These are phyloP conservation scores for Dipodascus geniculatus DNA, from an alignment of 805 yeast species.

Conservation along the genomic window DNA sequence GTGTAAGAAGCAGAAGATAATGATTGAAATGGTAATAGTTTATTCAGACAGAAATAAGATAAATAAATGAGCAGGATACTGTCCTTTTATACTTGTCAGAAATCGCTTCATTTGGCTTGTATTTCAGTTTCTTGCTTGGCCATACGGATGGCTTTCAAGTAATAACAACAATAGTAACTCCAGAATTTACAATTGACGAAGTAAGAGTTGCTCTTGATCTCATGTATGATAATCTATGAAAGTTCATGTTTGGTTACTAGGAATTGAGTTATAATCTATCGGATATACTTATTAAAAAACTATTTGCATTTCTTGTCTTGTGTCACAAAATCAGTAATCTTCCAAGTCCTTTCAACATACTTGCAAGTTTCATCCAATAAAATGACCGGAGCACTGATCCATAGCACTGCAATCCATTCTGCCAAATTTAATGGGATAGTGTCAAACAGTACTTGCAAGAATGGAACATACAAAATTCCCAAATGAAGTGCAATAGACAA, in stretches of 20 bases:
- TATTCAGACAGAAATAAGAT: neutral
- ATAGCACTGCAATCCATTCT: constrained; percentile 29
- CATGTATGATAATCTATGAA: too few relatives aligned
- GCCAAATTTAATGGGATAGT: constrained; percentile 24
- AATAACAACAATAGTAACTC: too few relatives aligned
- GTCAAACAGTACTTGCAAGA: constrained; percentile 24
- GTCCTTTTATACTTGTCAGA: neutral
- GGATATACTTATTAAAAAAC: too few relatives aligned
- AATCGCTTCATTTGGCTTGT: neutral
- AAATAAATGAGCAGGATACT: neutral
- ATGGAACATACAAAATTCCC: constrained; percentile 27
- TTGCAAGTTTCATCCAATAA: constrained; percentile 29
- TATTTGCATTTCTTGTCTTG: too few relatives aligned
- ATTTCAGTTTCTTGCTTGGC: too few relatives aligned
- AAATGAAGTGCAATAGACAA: constrained; percentile 27
- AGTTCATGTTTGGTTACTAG: too few relatives aligned
- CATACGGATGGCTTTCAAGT: too few relatives aligned
- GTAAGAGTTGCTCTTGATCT: too few relatives aligned
- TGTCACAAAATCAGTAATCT: constrained; percentile 14
- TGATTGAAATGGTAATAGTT: neutral
- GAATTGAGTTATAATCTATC: too few relatives aligned
- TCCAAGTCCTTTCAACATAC: constrained; percentile 24
- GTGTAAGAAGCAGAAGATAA: neutral
- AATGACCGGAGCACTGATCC: constrained; percentile 28
- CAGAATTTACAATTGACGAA: too few relatives aligned